Evolutionary conservation across 768 basidiomycete species (phyloP), one percentile per base, ranked within the genome.

Genomic region (Boletus rex-veris): DNA sequence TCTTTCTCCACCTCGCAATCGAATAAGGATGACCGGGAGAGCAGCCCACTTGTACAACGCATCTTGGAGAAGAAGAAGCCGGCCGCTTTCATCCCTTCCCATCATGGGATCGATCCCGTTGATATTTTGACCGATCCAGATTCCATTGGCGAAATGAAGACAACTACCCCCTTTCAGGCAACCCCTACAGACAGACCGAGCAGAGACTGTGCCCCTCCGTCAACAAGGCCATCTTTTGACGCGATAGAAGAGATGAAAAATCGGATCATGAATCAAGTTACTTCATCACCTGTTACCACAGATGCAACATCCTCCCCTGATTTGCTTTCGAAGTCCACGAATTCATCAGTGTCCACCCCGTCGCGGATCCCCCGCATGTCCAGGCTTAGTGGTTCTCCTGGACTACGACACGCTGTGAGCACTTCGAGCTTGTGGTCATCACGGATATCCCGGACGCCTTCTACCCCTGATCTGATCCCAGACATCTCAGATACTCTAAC

Each of bases 171-270:
- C 42, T 57, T 26, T 59, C 54, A 50, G 28, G 38, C 40, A 36
- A 52, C 30, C n/a, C 54, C 48, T 12, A 15, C 49, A 21, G 66
- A 39, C 30, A 58, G 39, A 48, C 45, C 53, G 54, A 40, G 57
- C 55, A 38, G 55, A 57, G 51, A 69, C 6, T 15, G 37, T 51
- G 4, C 24, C n/a, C 31, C 33, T 19, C 40, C 42, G 5, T 58
- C 47, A 4, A 60, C 55, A 21, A 50, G 65, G 19, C 73, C 77
- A 7, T 77, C 78, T 7, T 63, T 71, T 26, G 80, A 82, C 21
- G 81, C 82, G 3, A 73, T 84, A 43, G 79, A 84, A 64, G 80
- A 84, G 60, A 82, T 86, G 81, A 87, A 85, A 68, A 75, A 70
- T 59, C 73, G 82, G 38, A 79, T 85, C 58, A 66, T 82, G 48